phyloP scores from a whole-genome alignment of 2,329 filamentous ascomycete genomes.

The Fusarium nodosum region DNA sequence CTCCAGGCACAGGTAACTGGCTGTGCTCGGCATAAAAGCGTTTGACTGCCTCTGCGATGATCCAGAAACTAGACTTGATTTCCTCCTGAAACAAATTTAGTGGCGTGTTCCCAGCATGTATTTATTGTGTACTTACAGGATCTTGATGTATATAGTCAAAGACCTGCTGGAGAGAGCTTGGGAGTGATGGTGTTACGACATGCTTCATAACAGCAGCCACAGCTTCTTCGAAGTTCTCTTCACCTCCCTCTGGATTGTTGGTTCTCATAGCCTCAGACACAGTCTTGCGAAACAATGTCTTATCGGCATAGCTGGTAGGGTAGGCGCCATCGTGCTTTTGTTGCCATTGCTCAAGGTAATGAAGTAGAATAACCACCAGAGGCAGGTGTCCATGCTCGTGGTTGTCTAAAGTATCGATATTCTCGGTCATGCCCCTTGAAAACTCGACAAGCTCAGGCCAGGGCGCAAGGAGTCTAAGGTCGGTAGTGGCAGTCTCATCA shows the following conservation, averaged over 20 bases:
- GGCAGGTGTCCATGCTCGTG: slow-evolving; percentile 94
- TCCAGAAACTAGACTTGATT: slow-evolving; percentile 79
- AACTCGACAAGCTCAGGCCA: slow-evolving; percentile 86
- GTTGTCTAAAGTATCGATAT: slow-evolving; percentile 77
- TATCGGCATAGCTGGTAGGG: slow-evolving; percentile 85
- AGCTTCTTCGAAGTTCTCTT: slow-evolving; percentile 98
- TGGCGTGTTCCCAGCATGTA: neutral
- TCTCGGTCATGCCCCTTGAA: slow-evolving; percentile 72
- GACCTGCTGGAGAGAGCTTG: slow-evolving; percentile 79
- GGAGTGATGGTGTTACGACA: slow-evolving; percentile 77
- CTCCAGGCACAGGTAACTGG: slow-evolving; percentile 85
- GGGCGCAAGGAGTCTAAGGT: slow-evolving; percentile 85
- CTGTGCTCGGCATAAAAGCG: slow-evolving; percentile 80
- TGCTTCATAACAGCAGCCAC: slow-evolving; percentile 88
- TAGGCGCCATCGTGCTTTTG: slow-evolving; percentile 73
- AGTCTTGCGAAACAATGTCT: slow-evolving; percentile 81
- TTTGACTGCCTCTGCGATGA: slow-evolving; percentile 84
- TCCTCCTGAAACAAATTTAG: slow-evolving; percentile 56
- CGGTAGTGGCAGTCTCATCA: slow-evolving; percentile 84
- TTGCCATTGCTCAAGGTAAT: slow-evolving; percentile 88
- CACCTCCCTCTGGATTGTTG: slow-evolving; percentile 83
- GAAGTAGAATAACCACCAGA: slow-evolving; percentile 84
- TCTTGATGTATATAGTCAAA: slow-evolving; percentile 74
- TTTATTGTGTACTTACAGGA: slow-evolving; percentile 60
- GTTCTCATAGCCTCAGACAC: slow-evolving; percentile 77